These are phyloP conservation scores for Soucietia sequanensis DNA, from an alignment of 805 yeast genomes.

Conservation along the genomic window DNA sequence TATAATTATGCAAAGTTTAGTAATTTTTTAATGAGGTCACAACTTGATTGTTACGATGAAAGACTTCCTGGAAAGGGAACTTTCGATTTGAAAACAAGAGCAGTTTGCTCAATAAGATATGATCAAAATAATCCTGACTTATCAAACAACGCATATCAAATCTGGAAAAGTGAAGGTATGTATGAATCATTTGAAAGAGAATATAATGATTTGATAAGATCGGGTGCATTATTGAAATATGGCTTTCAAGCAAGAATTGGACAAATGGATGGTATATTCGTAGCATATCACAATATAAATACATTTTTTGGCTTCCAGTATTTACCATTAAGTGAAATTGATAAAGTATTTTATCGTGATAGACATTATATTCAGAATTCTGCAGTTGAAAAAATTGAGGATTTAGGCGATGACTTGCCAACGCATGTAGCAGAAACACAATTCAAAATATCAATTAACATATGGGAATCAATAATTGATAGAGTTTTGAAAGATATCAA, in stretches of 20 bases:
- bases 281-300: constrained; percentile 84
- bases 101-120: constrained; percentile 80
- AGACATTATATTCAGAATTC: no score
- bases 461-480: constrained; percentile 42
- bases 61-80: constrained; percentile 87
- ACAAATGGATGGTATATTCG: constrained; percentile 92
- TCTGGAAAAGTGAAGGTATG: constrained; percentile 58
- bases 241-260: constrained; percentile 92
- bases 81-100: constrained; percentile 90
- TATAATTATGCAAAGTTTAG: constrained; percentile 76
- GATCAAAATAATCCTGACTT: constrained; percentile 63
- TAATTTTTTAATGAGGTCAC: constrained; percentile 80
- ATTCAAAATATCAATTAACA: constrained; percentile 55
- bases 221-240: constrained; percentile 76
- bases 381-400: constrained; percentile 7
- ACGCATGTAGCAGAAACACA: constrained; percentile 63
- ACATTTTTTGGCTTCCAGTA: constrained; percentile 89
- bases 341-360: constrained; percentile 43
- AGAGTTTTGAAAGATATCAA: constrained; percentile 27
- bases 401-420: constrained; percentile 39
- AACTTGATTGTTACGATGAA: constrained; percentile 77
- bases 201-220: constrained; percentile 66
- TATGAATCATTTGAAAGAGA: constrained; percentile 86
- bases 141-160: constrained; percentile 63
- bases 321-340: constrained; percentile 71